A percentile compares a stretch with the other conserved stretches of the same genome.
These are phyloP conservation scores for Pyrus pyrifolia DNA, from an alignment of 306 rosid genomes.

Conservation along the genomic window DNA sequence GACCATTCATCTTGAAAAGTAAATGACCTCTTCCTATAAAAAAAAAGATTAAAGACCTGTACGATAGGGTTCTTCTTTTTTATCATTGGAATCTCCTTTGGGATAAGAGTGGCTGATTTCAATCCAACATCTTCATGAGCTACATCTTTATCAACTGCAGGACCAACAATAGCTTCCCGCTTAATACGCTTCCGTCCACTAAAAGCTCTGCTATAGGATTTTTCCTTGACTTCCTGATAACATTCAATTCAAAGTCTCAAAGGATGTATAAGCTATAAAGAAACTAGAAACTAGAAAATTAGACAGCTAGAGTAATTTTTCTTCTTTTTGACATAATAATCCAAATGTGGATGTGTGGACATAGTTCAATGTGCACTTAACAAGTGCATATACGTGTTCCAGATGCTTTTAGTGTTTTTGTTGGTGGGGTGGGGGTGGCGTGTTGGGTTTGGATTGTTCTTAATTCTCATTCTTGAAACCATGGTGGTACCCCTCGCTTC, in stretches of 20 bases:
- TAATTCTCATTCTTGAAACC: background rate
- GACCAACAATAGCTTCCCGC: slow-evolving; percentile 73
- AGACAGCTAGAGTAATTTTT: background rate
- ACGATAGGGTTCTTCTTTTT: slow-evolving; percentile 70
- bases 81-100: slow-evolving; percentile 80
- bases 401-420: background rate
- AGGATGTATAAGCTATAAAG: background rate
- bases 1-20: slow-evolving; percentile 19
- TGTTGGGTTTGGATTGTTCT: background rate
- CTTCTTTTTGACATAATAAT: background rate
- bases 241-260: background rate
- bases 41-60: slow-evolving; percentile 35
- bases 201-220: slow-evolving; percentile 25
- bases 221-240: slow-evolving; percentile 49
- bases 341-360: background rate
- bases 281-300: slow-evolving; percentile 1
- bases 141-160: slow-evolving; percentile 83
- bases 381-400: background rate
- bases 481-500: background rate
- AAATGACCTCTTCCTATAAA: too few relatives aligned
- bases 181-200: slow-evolving; percentile 55
- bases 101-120: slow-evolving; percentile 68
- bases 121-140: slow-evolving; percentile 88
- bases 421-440: background rate
- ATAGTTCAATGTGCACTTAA: background rate